Conservation (phyloP, 208 protist genomes). For the Trypanosoma grayi region DNA sequence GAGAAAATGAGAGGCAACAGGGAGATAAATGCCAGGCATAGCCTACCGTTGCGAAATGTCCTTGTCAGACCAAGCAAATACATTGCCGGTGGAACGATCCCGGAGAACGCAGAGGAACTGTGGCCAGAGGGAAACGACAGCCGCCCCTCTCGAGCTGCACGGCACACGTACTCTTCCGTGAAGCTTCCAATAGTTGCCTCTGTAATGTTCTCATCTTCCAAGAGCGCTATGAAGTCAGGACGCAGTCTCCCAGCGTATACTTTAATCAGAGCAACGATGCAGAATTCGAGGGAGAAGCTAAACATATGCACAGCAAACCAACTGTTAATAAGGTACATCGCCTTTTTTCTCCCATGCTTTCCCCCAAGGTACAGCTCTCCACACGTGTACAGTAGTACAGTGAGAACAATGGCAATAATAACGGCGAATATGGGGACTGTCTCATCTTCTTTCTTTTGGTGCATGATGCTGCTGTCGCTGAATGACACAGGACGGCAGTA, state of each 20-base stretch:
- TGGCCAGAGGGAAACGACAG: conserved; percentile 72
- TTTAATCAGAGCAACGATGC: conserved; percentile 57
- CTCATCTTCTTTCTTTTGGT: background rate
- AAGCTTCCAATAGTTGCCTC: conserved; percentile 13
- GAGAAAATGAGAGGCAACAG: conserved; percentile 24
- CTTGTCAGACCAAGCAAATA: conserved; percentile 29
- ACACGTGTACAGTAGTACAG: conserved; percentile 26
- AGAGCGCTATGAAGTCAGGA: conserved; percentile 42
- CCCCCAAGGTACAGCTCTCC: conserved; percentile 26
- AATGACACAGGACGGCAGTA: conserved; percentile 20
- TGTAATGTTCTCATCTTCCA: conserved; percentile 19
- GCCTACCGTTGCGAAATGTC: background rate
- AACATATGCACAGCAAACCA: conserved; percentile 33
- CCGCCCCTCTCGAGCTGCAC: conserved; percentile 39
- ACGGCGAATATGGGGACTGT: conserved; percentile 25
- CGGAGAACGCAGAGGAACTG: conserved; percentile 49
- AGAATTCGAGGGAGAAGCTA: conserved; percentile 43
- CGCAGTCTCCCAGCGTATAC: conserved; percentile 47
- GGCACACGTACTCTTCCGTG: conserved; percentile 24
- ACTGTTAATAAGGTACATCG: background rate
- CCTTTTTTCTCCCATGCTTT: background rate
- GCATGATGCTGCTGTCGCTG: conserved; percentile 12
- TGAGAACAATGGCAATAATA: conserved; percentile 17
- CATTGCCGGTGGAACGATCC: conserved; percentile 33
- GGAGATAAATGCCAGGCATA: background rate